Percentiles rank a stretch among this genome's conserved stretches.
These are phyloP conservation scores for Rhytidhysteron rufulum DNA, from an alignment of 2,329 filamentous ascomycete genomes.

Conservation along the genomic window DNA sequence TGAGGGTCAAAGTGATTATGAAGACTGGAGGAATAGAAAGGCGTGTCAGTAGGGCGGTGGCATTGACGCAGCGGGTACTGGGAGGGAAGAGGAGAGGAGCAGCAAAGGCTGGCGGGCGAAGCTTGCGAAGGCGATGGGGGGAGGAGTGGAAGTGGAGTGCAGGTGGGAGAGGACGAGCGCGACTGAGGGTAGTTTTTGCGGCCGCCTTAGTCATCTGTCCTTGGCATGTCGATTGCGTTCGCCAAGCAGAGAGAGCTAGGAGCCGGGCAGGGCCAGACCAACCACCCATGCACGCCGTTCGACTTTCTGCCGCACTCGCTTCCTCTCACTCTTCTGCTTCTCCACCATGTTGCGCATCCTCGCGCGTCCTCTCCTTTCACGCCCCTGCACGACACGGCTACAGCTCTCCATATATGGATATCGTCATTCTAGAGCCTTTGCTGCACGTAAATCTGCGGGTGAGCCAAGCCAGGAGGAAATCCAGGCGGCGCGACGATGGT, in stretches of 20 bases:
- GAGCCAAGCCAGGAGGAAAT: conserved; percentile 25
- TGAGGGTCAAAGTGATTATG: background rate
- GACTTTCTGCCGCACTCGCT: no score
- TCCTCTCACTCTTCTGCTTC: background rate
- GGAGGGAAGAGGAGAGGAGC: background rate
- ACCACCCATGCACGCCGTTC: background rate
- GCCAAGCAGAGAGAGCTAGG: no score
- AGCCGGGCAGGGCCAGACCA: no score
- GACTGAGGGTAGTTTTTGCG: background rate
- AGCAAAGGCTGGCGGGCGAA: no score
- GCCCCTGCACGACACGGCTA: background rate
- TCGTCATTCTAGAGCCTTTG: conserved; percentile 1
- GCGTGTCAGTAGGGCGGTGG: background rate
- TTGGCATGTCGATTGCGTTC: no score
- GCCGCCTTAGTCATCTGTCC: background rate
- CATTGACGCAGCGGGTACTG: background rate
- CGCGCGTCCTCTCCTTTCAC: conserved; percentile 2
- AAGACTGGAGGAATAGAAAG: background rate
- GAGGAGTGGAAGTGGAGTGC: background rate
- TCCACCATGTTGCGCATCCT: conserved; percentile 1
- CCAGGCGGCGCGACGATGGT: conserved; percentile 53
- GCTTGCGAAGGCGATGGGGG: no score
- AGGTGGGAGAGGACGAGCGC: background rate
- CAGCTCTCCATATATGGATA: no score
- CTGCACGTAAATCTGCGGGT: background rate